Evolutionary conservation across 2,329 filamentous ascomycete genomes (phyloP).

Genomic region (Diaporthe humulicola): DNA sequence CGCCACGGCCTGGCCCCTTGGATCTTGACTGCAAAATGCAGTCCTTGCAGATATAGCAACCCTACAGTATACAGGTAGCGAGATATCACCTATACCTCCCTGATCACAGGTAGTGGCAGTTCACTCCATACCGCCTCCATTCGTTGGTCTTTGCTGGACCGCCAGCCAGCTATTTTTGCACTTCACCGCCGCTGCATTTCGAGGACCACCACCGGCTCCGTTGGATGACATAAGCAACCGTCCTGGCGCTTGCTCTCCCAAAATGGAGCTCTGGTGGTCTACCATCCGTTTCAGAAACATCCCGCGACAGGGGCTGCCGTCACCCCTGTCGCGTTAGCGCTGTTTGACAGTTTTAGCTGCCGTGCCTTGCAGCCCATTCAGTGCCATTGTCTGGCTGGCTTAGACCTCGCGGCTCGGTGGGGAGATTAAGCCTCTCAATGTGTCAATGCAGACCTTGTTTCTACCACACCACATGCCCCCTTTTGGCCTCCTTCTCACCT

Average conservation of each 20-base stretch:
- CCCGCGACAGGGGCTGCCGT: conserved; percentile 13
- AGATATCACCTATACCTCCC: neutral
- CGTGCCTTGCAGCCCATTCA: conserved; percentile 29
- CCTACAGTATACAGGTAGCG: neutral
- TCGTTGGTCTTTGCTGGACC: neutral
- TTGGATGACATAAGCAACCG: conserved; percentile 13
- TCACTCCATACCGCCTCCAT: neutral
- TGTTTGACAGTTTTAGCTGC: conserved; percentile 34
- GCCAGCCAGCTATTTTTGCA: neutral
- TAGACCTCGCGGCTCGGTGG: neutral
- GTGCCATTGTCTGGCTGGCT: conserved; percentile 24
- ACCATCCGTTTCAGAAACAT: conserved; percentile 32
- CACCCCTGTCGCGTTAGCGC: conserved; percentile 12
- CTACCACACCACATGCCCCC: neutral
- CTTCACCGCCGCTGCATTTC: neutral
- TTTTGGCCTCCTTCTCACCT: conserved; percentile 10
- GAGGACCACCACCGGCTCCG: neutral
- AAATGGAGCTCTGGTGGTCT: conserved; percentile 2
- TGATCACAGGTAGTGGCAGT: neutral
- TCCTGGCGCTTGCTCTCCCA: conserved; percentile 3
- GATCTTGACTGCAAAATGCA: neutral
- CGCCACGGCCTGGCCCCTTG: conserved; percentile 13
- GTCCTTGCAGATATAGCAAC: neutral
- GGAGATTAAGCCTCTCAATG: conserved; percentile 22
- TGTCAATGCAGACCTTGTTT: conserved; percentile 21